Evolutionary conservation across 2,329 filamentous ascomycete genomes (phyloP).

Genomic region (Sporothrix dimorphospora): DNA sequence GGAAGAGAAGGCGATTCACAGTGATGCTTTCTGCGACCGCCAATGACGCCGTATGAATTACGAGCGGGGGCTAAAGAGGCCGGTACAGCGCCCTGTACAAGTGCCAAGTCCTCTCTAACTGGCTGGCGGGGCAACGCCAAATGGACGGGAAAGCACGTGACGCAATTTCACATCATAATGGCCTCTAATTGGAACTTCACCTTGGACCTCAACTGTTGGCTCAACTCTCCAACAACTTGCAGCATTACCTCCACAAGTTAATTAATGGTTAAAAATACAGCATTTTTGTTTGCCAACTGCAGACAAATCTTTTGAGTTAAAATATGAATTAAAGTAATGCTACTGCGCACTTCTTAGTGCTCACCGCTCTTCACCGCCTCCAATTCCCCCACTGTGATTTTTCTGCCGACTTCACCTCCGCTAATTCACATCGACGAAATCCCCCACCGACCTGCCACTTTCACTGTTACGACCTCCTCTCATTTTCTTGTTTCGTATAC

Average conservation of each 20-base stretch:
- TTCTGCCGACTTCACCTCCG: slow-evolving; percentile 7
- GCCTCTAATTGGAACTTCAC: not conserved
- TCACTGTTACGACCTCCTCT: not conserved
- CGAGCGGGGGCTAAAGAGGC: slow-evolving; percentile 4
- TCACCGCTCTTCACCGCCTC: slow-evolving; percentile 19
- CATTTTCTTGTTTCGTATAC: not conserved
- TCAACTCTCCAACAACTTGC: not conserved
- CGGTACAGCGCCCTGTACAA: not conserved
- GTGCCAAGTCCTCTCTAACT: not conserved
- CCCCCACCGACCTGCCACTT: not conserved
- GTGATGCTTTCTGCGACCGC: not conserved
- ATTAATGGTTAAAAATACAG: not conserved
- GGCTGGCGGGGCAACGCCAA: slow-evolving; percentile 61
- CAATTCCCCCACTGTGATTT: slow-evolving; percentile 4
- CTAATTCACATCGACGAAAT: slow-evolving; percentile 13
- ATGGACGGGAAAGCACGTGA: slow-evolving; percentile 55
- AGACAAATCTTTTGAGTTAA: too few relatives aligned
- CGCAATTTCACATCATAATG: not conserved
- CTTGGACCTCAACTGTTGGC: not conserved
- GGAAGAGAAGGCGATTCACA: not conserved
- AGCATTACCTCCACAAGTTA: too few relatives aligned
- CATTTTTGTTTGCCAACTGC: too few relatives aligned
- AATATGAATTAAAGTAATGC: too few relatives aligned
- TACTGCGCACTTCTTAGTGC: not conserved
- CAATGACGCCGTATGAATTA: slow-evolving; percentile 11